Percentiles rank a stretch among this genome's conserved stretches.
phyloP scores from a whole-genome alignment of 805 yeast genomes.

The Naumovozyma dairenensis region DNA sequence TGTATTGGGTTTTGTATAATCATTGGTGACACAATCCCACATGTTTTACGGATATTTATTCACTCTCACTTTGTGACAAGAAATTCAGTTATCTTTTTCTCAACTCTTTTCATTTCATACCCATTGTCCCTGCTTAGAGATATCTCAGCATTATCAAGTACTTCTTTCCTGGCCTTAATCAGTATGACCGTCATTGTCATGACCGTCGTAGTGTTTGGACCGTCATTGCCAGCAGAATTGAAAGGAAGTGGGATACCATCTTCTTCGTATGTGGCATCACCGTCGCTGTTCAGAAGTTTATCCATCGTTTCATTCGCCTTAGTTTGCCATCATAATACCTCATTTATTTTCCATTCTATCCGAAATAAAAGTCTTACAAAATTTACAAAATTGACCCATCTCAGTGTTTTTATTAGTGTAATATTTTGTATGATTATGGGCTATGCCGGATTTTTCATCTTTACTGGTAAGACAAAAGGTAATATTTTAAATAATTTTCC shows the following conservation, averaged over 20 bases:
- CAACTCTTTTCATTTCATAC: constrained; percentile 64
- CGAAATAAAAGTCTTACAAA: constrained; percentile 64
- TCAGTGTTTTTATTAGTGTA: constrained; percentile 75
- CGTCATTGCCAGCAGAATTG: constrained; percentile 38
- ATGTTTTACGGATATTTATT: constrained; percentile 61
- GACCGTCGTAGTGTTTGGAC: constrained; percentile 68
- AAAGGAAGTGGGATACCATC: constrained; percentile 31
- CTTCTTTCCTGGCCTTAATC: constrained; percentile 74
- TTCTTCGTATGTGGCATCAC: background rate
- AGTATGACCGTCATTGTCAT: constrained; percentile 75
- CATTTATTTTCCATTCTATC: constrained; percentile 80
- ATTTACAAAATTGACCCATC: constrained; percentile 70
- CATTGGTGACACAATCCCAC: constrained; percentile 92
- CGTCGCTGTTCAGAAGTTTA: constrained; percentile 62
- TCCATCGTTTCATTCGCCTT: constrained; percentile 93
- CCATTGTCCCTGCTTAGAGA: constrained; percentile 76
- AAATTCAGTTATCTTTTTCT: constrained; percentile 58
- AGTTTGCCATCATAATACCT: constrained; percentile 91
- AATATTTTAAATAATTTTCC: constrained; percentile 84
- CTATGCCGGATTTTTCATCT: constrained; percentile 62
- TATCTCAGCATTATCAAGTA: constrained; percentile 77
- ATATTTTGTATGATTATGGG: constrained; percentile 72
- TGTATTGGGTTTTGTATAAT: constrained; percentile 89
- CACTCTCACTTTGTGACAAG: constrained; percentile 32
- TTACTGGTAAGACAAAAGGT: constrained; percentile 74